These are phyloP conservation scores for Xerocomus potaroensis DNA, from an alignment of 768 basidiomycete species.

Conservation along the genomic window DNA sequence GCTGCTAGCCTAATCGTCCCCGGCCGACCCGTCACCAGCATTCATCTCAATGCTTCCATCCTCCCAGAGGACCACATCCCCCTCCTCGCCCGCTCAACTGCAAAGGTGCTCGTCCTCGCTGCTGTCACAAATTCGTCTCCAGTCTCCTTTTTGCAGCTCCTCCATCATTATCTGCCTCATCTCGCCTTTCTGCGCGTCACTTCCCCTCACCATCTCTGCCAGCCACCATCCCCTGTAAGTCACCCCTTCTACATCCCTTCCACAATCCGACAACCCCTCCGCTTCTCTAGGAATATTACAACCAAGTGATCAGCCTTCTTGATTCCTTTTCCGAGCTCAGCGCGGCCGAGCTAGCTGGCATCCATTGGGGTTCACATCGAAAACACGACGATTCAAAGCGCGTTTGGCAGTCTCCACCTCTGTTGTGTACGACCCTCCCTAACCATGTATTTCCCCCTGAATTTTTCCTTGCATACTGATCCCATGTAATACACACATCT, in stretches of 20 bases:
- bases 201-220: slow-evolving; percentile 47
- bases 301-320: slow-evolving; percentile 54
- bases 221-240: slow-evolving; percentile 51
- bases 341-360: slow-evolving; percentile 70
- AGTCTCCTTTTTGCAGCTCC: slow-evolving; percentile 50
- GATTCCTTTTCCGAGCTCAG: slow-evolving; percentile 56
- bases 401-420: slow-evolving; percentile 52
- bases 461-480: slow-evolving; percentile 29
- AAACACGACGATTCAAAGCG: slow-evolving; percentile 41
- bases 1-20: slow-evolving; percentile 56
- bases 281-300: slow-evolving; percentile 51
- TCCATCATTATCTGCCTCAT: slow-evolving; percentile 54
- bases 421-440: slow-evolving; percentile 30
- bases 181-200: slow-evolving; percentile 67
- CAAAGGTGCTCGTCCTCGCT: slow-evolving; percentile 51
- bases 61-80: slow-evolving; percentile 54
- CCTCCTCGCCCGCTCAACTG: slow-evolving; percentile 45
- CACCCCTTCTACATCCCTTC: neutral
- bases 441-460: slow-evolving; percentile 31
- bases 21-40: slow-evolving; percentile 58
- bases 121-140: slow-evolving; percentile 57
- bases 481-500: slow-evolving; percentile 8
- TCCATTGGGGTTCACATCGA: slow-evolving; percentile 66
- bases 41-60: slow-evolving; percentile 60
- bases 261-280: slow-evolving; percentile 13